These are phyloP conservation scores for Blastobotrys proliferans DNA, from an alignment of 1,139 yeast genomes.

Conservation along the genomic window DNA sequence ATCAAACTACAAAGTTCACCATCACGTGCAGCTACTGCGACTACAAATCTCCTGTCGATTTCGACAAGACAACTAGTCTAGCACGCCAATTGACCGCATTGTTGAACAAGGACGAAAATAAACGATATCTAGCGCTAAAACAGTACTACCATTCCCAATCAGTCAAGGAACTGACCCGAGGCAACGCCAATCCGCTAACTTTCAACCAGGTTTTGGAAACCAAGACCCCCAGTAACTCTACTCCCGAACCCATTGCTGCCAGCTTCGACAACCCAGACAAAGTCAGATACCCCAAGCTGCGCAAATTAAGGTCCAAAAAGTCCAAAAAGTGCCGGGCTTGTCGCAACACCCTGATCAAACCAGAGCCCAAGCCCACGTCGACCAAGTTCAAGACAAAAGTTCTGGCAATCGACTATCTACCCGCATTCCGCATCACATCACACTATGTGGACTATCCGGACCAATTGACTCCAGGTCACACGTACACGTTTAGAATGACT, in stretches of 20 bases:
- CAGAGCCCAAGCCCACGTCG: conserved; percentile 29
- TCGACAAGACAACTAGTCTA: conserved; percentile 17
- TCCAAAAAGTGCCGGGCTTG: conserved; percentile 31
- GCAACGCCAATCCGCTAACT: neutral
- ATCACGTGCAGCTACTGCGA: conserved; percentile 26
- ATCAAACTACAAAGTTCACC: conserved; percentile 11
- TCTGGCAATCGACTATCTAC: conserved; percentile 29
- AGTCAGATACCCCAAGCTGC: conserved; percentile 1
- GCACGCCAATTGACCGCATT: conserved; percentile 17
- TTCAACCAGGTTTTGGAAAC: conserved; percentile 11
- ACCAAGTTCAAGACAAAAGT: conserved; percentile 24
- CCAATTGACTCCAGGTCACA: conserved; percentile 9
- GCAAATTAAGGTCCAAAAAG: conserved; percentile 26
- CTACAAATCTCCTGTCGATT: conserved; percentile 17
- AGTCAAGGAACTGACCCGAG: conserved; percentile 11
- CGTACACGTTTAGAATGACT: conserved; percentile 22
- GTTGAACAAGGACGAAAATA: conserved; percentile 3
- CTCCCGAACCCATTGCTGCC: neutral
- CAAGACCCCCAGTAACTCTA: conserved; percentile 6
- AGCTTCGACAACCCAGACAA: neutral
- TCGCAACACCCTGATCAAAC: conserved; percentile 27
- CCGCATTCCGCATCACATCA: conserved; percentile 20
- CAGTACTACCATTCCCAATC: conserved; percentile 11
- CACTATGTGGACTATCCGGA: conserved; percentile 17
- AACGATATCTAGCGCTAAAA: conserved; percentile 13